Evolutionary conservation across 2,329 filamentous ascomycete genomes (phyloP), one percentile per base, ranked within the genome.

Genomic region (Rutstroemia sydowiana): DNA sequence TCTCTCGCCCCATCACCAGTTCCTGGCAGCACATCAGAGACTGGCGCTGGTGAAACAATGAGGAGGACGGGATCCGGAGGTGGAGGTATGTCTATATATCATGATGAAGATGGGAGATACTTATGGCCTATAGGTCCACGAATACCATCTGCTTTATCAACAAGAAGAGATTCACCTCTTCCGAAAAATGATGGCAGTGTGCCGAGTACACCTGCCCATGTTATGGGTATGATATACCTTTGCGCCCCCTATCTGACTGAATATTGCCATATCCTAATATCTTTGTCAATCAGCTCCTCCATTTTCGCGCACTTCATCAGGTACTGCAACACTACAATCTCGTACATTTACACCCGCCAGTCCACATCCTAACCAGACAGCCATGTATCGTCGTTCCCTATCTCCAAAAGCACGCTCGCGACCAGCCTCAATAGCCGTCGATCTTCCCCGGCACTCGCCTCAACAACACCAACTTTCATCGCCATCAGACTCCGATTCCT

Each of bases 1-100:
- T 81, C 81, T 3, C 70, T 74, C 16, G 75, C 76, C 1, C 75
- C 78, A 1, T 82, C 82, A 2, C 80, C 82, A 2, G 64, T 77
- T 14, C 79, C 77, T 14, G 73, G 75, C 30, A 68, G 73, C 52
- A 78, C 57, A 75, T 59, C 70, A 66, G 59, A 63, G 63, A 60
- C 66, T 57, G 56, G 55, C 53, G 59, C 59, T 30, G 70, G 65
- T 58, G 79, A 72, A 61, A 72, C 66, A 43, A 77, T 79, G 73
- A 75, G 73, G 54, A 72, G 77, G 36, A 71, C 72, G 43, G 72
- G 71, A 7, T 81, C 78, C 48, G 72, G 69, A 49, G 69, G 71
- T 58, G 68, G 66, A 50, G 67, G 50, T 51, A 48, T 13, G 44
- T 47, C 8, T 4, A 36, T 13, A 42, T 18, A 69, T 61, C 31